Percentiles rank a stretch among this genome's conserved stretches.
Evolutionary conservation across 2,329 filamentous ascomycete genomes (phyloP).

Genomic region (Ophiobolus disseminans): DNA sequence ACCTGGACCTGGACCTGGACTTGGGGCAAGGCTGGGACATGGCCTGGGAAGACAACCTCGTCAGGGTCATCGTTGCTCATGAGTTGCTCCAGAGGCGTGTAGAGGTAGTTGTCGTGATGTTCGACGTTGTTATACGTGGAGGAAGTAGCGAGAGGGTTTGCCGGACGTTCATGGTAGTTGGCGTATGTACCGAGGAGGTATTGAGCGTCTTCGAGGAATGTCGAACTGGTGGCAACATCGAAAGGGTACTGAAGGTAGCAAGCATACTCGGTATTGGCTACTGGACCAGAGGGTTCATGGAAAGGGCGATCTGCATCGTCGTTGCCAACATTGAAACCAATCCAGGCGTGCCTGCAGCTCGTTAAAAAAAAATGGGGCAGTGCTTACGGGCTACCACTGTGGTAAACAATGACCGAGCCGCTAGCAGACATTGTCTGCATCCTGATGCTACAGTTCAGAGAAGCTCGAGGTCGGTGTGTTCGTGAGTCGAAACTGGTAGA

Average conservation of each 20-base stretch:
- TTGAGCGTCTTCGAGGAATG: neutral
- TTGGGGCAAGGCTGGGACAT: neutral
- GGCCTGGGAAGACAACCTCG: too few relatives aligned
- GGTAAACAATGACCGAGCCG: too few relatives aligned
- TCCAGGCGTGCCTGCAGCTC: constrained; percentile 14
- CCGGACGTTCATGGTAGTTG: neutral
- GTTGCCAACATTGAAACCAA: neutral
- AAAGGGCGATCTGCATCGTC: neutral
- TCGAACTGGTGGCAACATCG: neutral
- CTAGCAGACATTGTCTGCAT: neutral
- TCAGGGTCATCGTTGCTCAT: neutral
- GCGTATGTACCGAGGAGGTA: neutral
- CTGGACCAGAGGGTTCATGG: neutral
- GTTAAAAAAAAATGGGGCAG: constrained; percentile 15
- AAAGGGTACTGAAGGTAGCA: neutral
- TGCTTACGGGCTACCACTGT: neutral
- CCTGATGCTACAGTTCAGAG: neutral
- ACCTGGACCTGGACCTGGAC: neutral
- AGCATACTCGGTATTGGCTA: too few relatives aligned
- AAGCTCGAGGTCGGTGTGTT: neutral
- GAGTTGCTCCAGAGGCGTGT: neutral
- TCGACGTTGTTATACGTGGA: neutral
- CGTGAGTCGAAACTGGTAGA: neutral
- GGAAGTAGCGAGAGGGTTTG: neutral
- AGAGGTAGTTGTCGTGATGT: neutral